These are phyloP conservation scores for Suillus occidentalis DNA, from an alignment of 768 basidiomycete species.

Conservation along the genomic window DNA sequence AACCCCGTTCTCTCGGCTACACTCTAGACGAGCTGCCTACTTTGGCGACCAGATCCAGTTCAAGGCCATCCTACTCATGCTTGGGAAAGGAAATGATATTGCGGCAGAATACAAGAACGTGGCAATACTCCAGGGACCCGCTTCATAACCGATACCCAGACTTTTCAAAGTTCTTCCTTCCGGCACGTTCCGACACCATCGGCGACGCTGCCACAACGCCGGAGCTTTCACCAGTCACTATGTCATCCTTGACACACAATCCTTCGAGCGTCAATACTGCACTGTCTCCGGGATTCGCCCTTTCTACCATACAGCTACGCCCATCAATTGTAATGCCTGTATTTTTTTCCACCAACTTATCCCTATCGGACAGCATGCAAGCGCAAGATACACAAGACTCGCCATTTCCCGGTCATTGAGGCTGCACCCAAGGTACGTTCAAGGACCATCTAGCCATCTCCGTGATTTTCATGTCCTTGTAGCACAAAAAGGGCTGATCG, in stretches of 20 bases:
- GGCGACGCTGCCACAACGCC: not conserved
- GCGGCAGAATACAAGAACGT: not conserved
- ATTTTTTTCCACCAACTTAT: not conserved
- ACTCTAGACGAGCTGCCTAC: not conserved
- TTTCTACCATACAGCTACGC: not conserved
- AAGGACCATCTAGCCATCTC: not conserved
- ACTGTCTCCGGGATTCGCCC: not conserved
- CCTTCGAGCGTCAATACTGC: not conserved
- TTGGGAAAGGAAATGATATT: not conserved
- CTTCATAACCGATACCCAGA: slow-evolving; percentile 33
- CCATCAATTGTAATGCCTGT: not conserved
- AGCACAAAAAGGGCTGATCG: not conserved
- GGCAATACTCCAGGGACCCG: slow-evolving; percentile 31
- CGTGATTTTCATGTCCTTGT: not conserved
- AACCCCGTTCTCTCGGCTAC: not conserved
- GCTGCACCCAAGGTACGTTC: not conserved
- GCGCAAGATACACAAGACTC: not conserved
- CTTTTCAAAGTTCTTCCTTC: slow-evolving; percentile 32
- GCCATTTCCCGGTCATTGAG: not conserved
- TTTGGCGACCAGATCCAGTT: not conserved
- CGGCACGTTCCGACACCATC: slow-evolving; percentile 5
- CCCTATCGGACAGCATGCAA: not conserved
- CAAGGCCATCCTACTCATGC: not conserved
- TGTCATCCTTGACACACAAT: not conserved
- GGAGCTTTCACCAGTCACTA: not conserved